A percentile compares a stretch with the other conserved stretches of the same genome.
Evolutionary conservation across 192 early-diverging fungal genomes (phyloP).

Genomic region (Umbelopsis sp.): DNA sequence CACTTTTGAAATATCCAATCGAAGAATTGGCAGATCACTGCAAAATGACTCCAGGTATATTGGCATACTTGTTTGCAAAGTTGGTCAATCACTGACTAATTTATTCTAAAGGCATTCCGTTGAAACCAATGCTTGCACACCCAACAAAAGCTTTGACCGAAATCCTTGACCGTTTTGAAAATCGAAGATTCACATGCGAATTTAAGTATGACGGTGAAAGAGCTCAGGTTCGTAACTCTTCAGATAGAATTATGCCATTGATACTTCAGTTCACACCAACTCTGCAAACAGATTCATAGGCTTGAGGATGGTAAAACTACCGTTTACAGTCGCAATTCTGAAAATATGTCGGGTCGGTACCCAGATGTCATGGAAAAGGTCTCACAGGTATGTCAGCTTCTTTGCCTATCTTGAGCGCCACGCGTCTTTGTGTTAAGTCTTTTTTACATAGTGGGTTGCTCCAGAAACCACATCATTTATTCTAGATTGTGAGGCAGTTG

Average conservation of each 20-base stretch:
- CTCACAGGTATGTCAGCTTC: constrained; percentile 54
- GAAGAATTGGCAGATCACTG: constrained; percentile 71
- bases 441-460: constrained; percentile 45
- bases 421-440: background rate
- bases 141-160: constrained; percentile 94
- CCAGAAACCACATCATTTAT: constrained; percentile 82
- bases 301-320: constrained; percentile 73
- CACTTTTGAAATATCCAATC: constrained; percentile 78
- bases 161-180: constrained; percentile 93
- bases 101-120: constrained; percentile 72
- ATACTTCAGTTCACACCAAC: background rate
- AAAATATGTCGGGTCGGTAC: constrained; percentile 92
- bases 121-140: constrained; percentile 99
- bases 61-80: background rate
- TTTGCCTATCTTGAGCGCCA: background rate
- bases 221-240: constrained; percentile 66
- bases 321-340: constrained; percentile 94
- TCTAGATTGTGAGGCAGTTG: constrained; percentile 98
- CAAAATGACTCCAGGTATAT: constrained; percentile 83
- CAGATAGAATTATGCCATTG: background rate
- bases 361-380: constrained; percentile 89
- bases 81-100: background rate
- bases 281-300: constrained; percentile 72
- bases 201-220: constrained; percentile 99
- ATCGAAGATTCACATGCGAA: constrained; percentile 93